A percentile compares a stretch with the other conserved stretches of the same genome.
These are phyloP conservation scores for Agrocybe praecox DNA, from an alignment of 768 basidiomycete genomes.

Conservation along the genomic window DNA sequence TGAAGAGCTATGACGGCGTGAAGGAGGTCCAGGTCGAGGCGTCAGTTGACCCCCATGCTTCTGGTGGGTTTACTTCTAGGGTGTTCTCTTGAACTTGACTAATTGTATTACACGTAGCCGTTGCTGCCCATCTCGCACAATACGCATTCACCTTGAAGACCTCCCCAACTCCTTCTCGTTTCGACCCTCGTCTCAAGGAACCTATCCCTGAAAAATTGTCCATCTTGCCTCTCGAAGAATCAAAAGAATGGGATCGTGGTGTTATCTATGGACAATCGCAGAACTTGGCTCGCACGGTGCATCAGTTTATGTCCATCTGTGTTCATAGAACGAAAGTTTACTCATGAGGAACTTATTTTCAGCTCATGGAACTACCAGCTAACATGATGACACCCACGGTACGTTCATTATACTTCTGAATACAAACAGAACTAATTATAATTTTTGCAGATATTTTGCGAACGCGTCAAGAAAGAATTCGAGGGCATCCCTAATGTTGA, in stretches of 20 bases:
- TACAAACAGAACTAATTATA: not conserved
- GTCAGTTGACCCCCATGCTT: conserved; percentile 71
- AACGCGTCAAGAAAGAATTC: conserved; percentile 71
- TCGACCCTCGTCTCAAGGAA: conserved; percentile 61
- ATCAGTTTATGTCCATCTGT: conserved; percentile 3
- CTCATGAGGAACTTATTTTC: not conserved
- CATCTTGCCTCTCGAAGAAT: conserved; percentile 46
- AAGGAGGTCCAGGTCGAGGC: conserved; percentile 67
- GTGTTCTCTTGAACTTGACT: not conserved
- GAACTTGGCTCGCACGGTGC: conserved; percentile 77
- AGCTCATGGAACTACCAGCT: conserved; percentile 86
- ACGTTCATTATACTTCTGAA: conserved; percentile 16
- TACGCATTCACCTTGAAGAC: conserved; percentile 85
- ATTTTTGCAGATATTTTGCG: conserved; percentile 59
- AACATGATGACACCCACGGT: conserved; percentile 88
- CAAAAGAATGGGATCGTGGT: conserved; percentile 74
- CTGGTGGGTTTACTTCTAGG: conserved; percentile 48
- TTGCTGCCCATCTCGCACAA: conserved; percentile 73
- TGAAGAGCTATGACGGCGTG: conserved; percentile 63
- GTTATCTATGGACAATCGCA: conserved; percentile 75
- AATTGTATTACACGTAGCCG: conserved; percentile 50
- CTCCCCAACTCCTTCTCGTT: conserved; percentile 54
- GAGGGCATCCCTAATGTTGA: conserved; percentile 66
- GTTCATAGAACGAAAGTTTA: not conserved
- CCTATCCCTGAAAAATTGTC: conserved; percentile 51